These are phyloP conservation scores for Boletus edulis DNA, from an alignment of 768 basidiomycete genomes.

Conservation along the genomic window DNA sequence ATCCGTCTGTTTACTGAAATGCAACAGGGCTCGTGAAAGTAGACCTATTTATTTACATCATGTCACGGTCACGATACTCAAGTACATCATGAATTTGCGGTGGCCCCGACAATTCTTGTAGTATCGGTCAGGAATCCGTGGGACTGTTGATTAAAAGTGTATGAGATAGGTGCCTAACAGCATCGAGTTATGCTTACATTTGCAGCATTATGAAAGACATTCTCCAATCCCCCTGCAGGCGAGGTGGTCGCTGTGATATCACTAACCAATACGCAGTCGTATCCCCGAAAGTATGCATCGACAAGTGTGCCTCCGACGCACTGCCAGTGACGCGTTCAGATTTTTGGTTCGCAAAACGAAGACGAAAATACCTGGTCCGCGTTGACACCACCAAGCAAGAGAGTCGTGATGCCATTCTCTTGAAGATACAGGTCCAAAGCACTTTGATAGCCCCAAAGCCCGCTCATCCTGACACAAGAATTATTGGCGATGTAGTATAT, in stretches of 20 bases:
- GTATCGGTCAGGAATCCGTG: constrained; percentile 52
- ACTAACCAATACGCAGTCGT: constrained; percentile 34
- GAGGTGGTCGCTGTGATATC: constrained; percentile 66
- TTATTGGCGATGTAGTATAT: too few species aligned
- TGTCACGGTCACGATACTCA: not conserved
- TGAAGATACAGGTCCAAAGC: constrained; percentile 56
- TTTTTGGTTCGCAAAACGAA: too few species aligned
- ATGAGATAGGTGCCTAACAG: not conserved
- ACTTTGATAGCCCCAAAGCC: too few species aligned
- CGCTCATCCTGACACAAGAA: too few species aligned
- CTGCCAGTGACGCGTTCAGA: too few species aligned
- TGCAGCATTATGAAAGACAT: constrained; percentile 53
- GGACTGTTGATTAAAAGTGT: constrained; percentile 28
- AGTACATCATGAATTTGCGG: not conserved
- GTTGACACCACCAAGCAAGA: constrained; percentile 31
- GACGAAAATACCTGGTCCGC: too few species aligned
- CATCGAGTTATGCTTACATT: constrained; percentile 39
- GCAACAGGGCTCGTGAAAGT: not conserved
- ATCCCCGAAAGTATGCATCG: constrained; percentile 63
- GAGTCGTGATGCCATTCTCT: constrained; percentile 59
- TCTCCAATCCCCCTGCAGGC: constrained; percentile 54
- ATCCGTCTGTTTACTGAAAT: constrained; percentile 3
- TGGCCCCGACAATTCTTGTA: constrained; percentile 26
- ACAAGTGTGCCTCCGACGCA: constrained; percentile 25
- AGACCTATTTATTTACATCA: not conserved